phyloP scores from a whole-genome alignment of 106 monocot species.

The Narthecium ossifragum region DNA sequence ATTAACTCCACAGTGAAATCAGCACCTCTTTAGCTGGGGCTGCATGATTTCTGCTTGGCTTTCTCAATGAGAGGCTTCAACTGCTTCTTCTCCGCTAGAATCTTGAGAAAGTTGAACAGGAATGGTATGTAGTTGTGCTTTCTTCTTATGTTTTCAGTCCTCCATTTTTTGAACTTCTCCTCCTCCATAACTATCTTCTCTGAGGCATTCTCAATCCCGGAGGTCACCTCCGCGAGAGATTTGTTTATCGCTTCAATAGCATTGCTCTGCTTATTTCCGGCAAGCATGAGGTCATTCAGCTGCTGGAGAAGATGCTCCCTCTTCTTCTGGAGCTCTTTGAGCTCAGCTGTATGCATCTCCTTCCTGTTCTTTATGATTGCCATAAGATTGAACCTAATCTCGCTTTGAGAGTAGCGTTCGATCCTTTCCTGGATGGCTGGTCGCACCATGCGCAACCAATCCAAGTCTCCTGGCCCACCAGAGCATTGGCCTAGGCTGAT shows the following conservation, averaged over 20 bases:
- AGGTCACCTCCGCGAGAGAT: constrained; percentile 55
- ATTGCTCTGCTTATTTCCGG: constrained; percentile 11
- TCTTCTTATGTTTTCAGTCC: constrained; percentile 82
- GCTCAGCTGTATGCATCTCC: constrained; percentile 76
- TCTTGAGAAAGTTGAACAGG: constrained; percentile 90
- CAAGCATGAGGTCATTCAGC: constrained; percentile 19
- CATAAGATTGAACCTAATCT: constrained; percentile 94
- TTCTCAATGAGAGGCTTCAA: constrained; percentile 94
- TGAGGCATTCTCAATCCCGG: constrained; percentile 55
- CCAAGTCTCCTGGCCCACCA: constrained; percentile 50
- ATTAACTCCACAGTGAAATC: not conserved
- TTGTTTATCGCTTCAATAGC: constrained; percentile 35
- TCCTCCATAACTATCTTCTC: constrained; percentile 95
- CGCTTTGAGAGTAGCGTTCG: constrained; percentile 77
- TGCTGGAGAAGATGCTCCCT: constrained; percentile 73
- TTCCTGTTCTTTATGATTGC: constrained; percentile 85
- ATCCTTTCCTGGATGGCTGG: constrained; percentile 94
- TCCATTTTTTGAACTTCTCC: constrained; percentile 99
- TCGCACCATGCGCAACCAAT: constrained; percentile 82
- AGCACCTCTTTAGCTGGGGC: constrained; percentile 17
- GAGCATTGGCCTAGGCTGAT: constrained; percentile 71
- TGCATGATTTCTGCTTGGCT: constrained; percentile 68
- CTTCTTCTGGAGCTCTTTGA: constrained; percentile 91
- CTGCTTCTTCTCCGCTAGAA: constrained; percentile 95
- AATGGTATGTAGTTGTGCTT: constrained; percentile 98